Evolutionary conservation across 1,284 basidiomycete genomes (phyloP), one percentile per base, ranked within the genome.

Genomic region (Cryptococcus wingfieldii): DNA sequence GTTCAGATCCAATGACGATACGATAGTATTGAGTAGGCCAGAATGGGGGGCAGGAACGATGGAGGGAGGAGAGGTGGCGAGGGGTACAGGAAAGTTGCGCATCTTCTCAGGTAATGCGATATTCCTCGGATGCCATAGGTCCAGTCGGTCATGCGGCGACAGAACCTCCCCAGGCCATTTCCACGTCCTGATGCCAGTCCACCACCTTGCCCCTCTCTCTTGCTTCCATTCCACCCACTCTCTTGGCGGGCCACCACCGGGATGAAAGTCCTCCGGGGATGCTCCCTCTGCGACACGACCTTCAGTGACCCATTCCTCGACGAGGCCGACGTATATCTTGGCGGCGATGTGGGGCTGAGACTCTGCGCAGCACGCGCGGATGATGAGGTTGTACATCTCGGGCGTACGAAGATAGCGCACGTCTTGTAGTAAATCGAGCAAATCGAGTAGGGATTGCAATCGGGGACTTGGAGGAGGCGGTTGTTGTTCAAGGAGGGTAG

Each of bases 251-350:
- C 70, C 71, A 8, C 70, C 70, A 14, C 69, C 67, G 4, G 62
- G 60, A 50, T 70, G 56, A 44, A 74, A 73, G 50, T 74, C 71
- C 14, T 67, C 68, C 12, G 64, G 57, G 38, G 66, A 62, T 1
- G 71, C 74, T 1, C 72, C 74, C 38, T 70, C 66, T 9, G 75
- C 74, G 23, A 76, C 61, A 34, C 75, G 57, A 2, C 74, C 75
- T 55, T 78, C 75, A 44, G 71, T 69, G 31, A 75, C 70, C 77
- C 77, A 78, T 55, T 77, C 77, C 50, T 78, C 76, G 7, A 77
- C 75, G 42, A 76, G 58, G 16, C 67, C 71, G 14, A 71, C 75
- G 53, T 69, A 77, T 4, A 77, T 63, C 52, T 70, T 68, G 0
- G 77, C 75, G 0, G 77, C 77, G 12, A 62, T 47, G 53, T 77